These are phyloP conservation scores for Suillus alpinus DNA, from an alignment of 768 basidiomycete species.

Conservation along the genomic window DNA sequence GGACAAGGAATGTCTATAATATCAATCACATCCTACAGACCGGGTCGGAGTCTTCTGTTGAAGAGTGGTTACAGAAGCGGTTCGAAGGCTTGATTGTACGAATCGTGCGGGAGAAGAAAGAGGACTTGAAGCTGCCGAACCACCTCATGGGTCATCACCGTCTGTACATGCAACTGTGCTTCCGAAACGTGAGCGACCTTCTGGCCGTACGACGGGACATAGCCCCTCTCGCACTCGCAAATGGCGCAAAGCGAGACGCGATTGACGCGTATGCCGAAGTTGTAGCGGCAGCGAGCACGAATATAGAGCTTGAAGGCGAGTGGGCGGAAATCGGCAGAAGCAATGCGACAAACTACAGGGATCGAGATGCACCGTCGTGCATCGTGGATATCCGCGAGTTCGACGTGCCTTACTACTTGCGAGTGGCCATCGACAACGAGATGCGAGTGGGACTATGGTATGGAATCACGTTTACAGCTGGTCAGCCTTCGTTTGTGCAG, in stretches of 20 bases:
- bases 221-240: conserved; percentile 84
- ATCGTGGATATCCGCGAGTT: conserved; percentile 95
- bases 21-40: conserved; percentile 40
- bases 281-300: conserved; percentile 68
- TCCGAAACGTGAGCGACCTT: conserved; percentile 92
- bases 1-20: background rate
- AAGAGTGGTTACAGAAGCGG: conserved; percentile 93
- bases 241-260: conserved; percentile 89
- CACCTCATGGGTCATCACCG: conserved; percentile 94
- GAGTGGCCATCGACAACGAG: conserved; percentile 99
- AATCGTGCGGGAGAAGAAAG: conserved; percentile 79
- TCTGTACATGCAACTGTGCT: conserved; percentile 83
- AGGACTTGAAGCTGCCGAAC: conserved; percentile 93
- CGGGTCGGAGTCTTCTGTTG: conserved; percentile 85
- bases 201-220: conserved; percentile 85
- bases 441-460: conserved; percentile 99
- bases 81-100: conserved; percentile 86
- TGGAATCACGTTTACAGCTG: conserved; percentile 76
- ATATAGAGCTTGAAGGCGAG: conserved; percentile 67
- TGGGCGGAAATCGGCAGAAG: conserved; percentile 48
- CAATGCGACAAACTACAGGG: conserved; percentile 40
- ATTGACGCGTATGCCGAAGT: conserved; percentile 98
- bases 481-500: conserved; percentile 68
- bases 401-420: conserved; percentile 95
- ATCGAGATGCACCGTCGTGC: conserved; percentile 84